Base-by-base conservation (phyloP, 108 stramenopile species). In the Nitzschia sp. region DNA sequence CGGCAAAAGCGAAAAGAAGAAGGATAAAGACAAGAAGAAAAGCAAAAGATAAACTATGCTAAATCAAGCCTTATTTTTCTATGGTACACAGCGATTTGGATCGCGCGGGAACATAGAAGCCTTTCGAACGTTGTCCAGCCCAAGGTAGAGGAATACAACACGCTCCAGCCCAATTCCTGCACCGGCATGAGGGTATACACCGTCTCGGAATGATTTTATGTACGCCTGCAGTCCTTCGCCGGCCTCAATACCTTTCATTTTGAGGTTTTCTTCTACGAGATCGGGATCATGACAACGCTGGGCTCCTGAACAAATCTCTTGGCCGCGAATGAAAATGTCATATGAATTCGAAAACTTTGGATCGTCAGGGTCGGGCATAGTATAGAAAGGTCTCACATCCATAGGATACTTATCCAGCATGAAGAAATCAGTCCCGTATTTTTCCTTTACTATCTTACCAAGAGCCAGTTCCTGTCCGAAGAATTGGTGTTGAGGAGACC, bases 71-170 rank as follows among this genome's bases (percentile, higher is more conserved):
- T 24, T 2, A n/a, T 21, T n/a, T 49, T 19, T 54, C 83, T 94
- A 98, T 0, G 98, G 98, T 9, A 90, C 75, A 57, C 94, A 95
- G 29, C 98, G 83, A 70, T 93, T 97, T 11, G 98, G 98, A 76
- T 97, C 98, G 15, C 98, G 90, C 13, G 98, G 98, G 82, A 98
- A 98, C 96, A 98, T 96, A 23, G 93, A 95, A 5, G 97, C 96
- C 82, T 97, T 98, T 42, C 98, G 75, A 5, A 98, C 94, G 82
- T 98, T 98, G 76, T 98, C 98, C 32, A 98, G 75, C 1, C 96
- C 98, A 8, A 98, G 88, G 68, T 97, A 97, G 45, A 98, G 78
- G 69, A 97, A 97, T 0, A 98, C 98, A 30, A 98, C 96, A 23
- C 98, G 85, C 79, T 98, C 98, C 79, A 97, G 76, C 8, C 97